Evolutionary conservation across 164 flowering plant genomes (phyloP).

Genomic region (Houttuynia cordata): DNA sequence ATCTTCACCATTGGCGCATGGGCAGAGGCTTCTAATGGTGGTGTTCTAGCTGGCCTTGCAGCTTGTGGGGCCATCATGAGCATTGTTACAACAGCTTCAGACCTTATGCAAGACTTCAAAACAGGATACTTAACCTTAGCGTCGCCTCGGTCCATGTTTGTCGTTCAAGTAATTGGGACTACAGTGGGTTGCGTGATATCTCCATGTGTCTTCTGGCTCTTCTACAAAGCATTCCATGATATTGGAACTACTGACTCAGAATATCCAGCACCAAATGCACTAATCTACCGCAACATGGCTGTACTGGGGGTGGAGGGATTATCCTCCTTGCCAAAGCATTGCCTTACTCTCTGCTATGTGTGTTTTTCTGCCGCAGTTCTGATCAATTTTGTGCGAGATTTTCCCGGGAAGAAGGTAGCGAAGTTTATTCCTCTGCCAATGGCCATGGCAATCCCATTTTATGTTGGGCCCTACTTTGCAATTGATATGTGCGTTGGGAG

Average conservation of each 20-base stretch:
- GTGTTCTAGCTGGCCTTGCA: conserved; percentile 52
- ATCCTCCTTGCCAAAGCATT: conserved; percentile 34
- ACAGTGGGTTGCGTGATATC: conserved; percentile 49
- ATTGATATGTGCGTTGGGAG: conserved; percentile 56
- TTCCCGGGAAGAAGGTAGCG: conserved; percentile 17
- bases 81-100: conserved; percentile 50
- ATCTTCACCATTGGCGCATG: conserved; percentile 45
- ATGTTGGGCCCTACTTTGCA: conserved; percentile 38
- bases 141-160: conserved; percentile 52
- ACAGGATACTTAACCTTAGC: conserved; percentile 53
- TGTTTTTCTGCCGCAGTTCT: conserved; percentile 34
- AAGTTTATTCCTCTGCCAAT: conserved; percentile 43
- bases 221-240: conserved; percentile 35
- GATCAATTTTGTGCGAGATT: conserved; percentile 25
- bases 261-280: conserved; percentile 40
- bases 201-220: conserved; percentile 55
- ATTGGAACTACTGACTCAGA: conserved; percentile 22
- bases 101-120: conserved; percentile 50
- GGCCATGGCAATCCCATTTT: conserved; percentile 61
- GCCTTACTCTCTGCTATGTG: conserved; percentile 32
- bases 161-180: conserved; percentile 45
- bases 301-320: conserved; percentile 48
- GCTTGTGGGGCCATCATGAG: conserved; percentile 65
- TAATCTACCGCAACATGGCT: conserved; percentile 39
- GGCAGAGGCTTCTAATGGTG: conserved; percentile 47